phyloP scores from a whole-genome alignment of 2,329 filamentous ascomycete species.

The Xylogone sp. region DNA sequence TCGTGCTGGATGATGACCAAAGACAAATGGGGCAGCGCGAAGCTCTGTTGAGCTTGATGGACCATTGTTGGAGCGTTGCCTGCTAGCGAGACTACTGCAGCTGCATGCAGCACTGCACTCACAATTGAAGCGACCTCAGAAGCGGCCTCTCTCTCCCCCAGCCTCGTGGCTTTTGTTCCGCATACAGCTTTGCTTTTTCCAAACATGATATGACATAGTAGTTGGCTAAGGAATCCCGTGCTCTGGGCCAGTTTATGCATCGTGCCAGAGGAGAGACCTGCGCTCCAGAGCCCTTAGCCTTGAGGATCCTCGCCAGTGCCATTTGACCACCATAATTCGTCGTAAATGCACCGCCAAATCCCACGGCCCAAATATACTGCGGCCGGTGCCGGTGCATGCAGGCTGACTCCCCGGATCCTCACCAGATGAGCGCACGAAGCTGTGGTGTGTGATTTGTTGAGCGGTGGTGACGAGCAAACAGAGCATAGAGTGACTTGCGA shows the following conservation, averaged over 20 bases:
- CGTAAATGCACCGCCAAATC: neutral
- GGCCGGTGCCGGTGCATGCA: neutral
- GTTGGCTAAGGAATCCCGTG: neutral
- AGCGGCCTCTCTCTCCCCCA: neutral
- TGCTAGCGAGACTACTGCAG: slow-evolving; percentile 8
- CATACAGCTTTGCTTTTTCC: neutral
- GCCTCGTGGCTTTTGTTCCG: neutral
- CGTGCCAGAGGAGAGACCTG: neutral
- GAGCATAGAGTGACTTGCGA: neutral
- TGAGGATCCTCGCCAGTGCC: neutral
- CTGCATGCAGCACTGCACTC: slow-evolving; percentile 1
- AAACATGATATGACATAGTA: neutral
- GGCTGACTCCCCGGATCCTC: neutral
- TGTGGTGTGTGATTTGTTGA: neutral
- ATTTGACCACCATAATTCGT: neutral
- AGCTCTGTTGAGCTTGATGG: neutral
- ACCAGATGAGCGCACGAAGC: neutral
- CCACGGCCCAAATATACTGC: neutral
- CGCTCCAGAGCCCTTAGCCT: neutral
- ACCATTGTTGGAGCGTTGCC: neutral
- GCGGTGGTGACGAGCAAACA: neutral
- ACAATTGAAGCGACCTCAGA: neutral
- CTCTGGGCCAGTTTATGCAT: neutral
- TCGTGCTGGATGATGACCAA: neutral
- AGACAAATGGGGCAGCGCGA: neutral